Evolutionary conservation across 257 asterid genomes (phyloP), one percentile per base, ranked within the genome.

Genomic region (Knoxia roxburghii): DNA sequence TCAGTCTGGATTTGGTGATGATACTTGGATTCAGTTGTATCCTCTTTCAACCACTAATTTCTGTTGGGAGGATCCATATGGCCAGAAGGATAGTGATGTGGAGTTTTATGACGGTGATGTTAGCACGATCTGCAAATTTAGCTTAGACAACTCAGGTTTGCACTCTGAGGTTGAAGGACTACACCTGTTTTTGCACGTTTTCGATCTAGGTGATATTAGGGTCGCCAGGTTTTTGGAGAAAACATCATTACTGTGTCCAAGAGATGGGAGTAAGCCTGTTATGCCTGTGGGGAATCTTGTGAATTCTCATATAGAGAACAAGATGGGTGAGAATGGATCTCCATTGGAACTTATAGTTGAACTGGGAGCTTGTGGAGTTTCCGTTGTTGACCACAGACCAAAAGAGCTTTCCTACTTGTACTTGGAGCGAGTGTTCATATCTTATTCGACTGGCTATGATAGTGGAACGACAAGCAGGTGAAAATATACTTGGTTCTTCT

Each of bases 391-490:
- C 76, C 95, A 87, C 73, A 86, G 62, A 80, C 99, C 99, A 67
- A 82, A 89, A 80, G 99, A 93, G 81, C 81, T 93, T 33, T 87
- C 89, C 68, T 93, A 93, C 82, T 77, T 93, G 80, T 93, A 93
- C 80, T 74, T 93, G 89, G 95, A 90, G 79, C 89, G 91, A 75
- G 82, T 93, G 67, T 88, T 76, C 79, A 73, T 88, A 76, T 85
- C 95, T 69, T 90, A 88, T 76, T 87, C 95, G 32, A 86, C 96
- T 53, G 97, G 99, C 73, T 90, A 84, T 84, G 99, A 85, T 82
- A 93, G 93, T 72, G 97, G 99, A 60, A 82, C 87, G 54, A 93
- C 99, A 57, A 93, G 92, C 96, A 93, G 97, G 97, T 87, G 20
- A 27, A 46, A 20, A 30, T 70, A 21, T n/a, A 58, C 21, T 17